Evolutionary conservation across 2,329 filamentous ascomycete genomes (phyloP).

Genomic region (Trichoderma atrobrunneum): DNA sequence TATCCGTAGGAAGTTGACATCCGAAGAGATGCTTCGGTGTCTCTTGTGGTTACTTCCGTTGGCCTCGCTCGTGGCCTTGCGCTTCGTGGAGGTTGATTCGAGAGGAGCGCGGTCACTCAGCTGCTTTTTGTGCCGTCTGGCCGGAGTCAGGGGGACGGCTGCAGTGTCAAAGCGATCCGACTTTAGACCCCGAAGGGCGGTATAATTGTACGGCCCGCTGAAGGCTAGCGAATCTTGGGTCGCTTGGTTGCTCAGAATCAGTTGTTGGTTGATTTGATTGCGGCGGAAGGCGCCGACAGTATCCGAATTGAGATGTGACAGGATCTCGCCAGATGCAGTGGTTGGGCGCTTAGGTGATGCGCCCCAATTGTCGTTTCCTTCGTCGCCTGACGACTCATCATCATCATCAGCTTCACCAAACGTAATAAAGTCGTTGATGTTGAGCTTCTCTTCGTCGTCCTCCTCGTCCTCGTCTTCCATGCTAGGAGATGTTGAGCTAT

Average conservation of each 20-base stretch:
- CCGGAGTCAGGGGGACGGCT: constrained; percentile 65
- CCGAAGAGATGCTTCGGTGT: constrained; percentile 58
- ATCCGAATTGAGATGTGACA: constrained; percentile 61
- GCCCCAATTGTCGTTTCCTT: constrained; percentile 51
- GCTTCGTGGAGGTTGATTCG: constrained; percentile 49
- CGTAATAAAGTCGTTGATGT: constrained; percentile 71
- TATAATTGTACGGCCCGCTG: constrained; percentile 57
- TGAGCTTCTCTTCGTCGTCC: constrained; percentile 61
- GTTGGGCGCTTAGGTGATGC: constrained; percentile 48
- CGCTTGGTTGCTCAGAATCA: constrained; percentile 59
- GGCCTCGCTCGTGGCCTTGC: constrained; percentile 51
- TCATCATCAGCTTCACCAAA: constrained; percentile 59
- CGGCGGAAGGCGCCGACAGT: constrained; percentile 77
- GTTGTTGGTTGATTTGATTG: constrained; percentile 61
- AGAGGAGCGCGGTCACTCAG: constrained; percentile 50
- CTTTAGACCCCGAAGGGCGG: constrained; percentile 61
- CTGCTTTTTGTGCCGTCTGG: constrained; percentile 55
- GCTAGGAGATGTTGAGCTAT: constrained; percentile 40
- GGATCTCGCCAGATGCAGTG: constrained; percentile 43
- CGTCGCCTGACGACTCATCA: constrained; percentile 58
- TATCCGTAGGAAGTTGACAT: constrained; percentile 49
- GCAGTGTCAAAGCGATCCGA: constrained; percentile 64
- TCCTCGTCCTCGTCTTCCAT: constrained; percentile 46
- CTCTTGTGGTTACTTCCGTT: constrained; percentile 48
- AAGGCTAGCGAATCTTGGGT: constrained; percentile 62